phyloP scores from a whole-genome alignment of 2,329 filamentous ascomycete species.

The Helicocarpus griseus region DNA sequence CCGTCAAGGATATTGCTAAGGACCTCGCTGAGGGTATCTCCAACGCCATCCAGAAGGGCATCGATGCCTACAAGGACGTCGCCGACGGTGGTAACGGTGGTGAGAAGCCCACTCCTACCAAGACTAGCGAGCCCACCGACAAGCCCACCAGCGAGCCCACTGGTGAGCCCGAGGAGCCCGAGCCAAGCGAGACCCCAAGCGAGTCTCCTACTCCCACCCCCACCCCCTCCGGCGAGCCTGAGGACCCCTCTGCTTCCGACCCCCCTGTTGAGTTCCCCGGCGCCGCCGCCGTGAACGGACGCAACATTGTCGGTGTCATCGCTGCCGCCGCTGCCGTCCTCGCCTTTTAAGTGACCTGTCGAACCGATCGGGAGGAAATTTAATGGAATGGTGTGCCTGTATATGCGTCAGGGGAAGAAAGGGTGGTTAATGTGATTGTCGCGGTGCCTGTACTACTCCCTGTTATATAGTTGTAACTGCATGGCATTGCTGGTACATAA shows the following conservation, averaged over 20 bases:
- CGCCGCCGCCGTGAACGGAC: slow-evolving; percentile 11
- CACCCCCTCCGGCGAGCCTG: neutral
- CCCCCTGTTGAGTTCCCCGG: slow-evolving; percentile 8
- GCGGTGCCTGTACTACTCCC: neutral
- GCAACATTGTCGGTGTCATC: slow-evolving; percentile 11
- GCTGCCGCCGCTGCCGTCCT: slow-evolving; percentile 13
- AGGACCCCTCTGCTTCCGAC: neutral
- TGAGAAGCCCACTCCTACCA: neutral
- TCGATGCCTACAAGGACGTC: slow-evolving; percentile 18
- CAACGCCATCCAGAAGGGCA: slow-evolving; percentile 23
- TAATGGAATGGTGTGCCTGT: neutral
- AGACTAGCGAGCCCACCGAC: slow-evolving; percentile 1
- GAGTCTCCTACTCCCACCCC: slow-evolving; percentile 1
- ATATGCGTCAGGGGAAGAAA: neutral
- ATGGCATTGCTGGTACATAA: neutral
- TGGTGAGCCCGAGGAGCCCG: slow-evolving; percentile 4
- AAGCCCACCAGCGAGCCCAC: slow-evolving; percentile 6
- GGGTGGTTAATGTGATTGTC: neutral
- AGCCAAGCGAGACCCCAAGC: slow-evolving; percentile 3
- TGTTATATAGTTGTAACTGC: neutral
- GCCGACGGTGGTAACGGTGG: neutral
- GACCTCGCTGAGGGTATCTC: slow-evolving; percentile 22
- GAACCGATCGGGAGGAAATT: neutral
- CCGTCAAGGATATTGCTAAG: slow-evolving; percentile 16
- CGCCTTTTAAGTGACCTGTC: slow-evolving; percentile 10